Percentiles rank a stretch among this genome's conserved stretches.
Conservation (phyloP, 345 rosid species). For the Jatropha curcas region DNA sequence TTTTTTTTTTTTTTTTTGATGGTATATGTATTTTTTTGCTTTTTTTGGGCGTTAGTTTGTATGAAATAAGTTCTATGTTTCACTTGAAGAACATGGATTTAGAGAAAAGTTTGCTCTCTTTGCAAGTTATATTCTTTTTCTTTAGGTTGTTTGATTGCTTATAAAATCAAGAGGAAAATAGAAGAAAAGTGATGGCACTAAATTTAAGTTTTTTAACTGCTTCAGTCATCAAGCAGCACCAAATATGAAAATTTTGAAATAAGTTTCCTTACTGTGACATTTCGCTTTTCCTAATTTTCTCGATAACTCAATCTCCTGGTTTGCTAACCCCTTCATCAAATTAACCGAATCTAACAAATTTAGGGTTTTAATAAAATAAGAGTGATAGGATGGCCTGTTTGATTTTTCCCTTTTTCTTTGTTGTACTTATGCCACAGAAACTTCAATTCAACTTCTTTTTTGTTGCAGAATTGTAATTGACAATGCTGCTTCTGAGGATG, state of each 20-base stretch:
- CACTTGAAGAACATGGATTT: conserved; percentile 3
- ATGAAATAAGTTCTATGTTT: conserved; percentile 3
- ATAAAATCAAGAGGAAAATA: background rate
- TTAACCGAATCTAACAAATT: background rate
- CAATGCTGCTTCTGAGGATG: conserved; percentile 62
- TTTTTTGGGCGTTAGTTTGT: no score
- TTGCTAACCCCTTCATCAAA: background rate
- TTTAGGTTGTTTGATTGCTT: background rate
- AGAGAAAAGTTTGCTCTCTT: conserved; percentile 13
- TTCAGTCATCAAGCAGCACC: background rate
- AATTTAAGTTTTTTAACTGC: no score
- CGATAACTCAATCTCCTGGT: no score
- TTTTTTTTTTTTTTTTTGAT: no score
- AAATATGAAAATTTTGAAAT: background rate
- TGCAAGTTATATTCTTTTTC: conserved; percentile 15
- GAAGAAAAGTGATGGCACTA: background rate
- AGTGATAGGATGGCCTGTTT: background rate
- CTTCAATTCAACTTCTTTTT: conserved; percentile 16
- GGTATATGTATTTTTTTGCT: no score
- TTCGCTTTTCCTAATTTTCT: background rate
- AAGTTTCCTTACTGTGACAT: background rate
- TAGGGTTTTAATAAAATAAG: background rate
- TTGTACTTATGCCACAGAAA: background rate
- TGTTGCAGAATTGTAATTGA: conserved; percentile 76
- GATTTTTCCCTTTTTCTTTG: background rate